Evolutionary conservation across 257 asterid genomes (phyloP).

Genomic region (Solanum acaule): DNA sequence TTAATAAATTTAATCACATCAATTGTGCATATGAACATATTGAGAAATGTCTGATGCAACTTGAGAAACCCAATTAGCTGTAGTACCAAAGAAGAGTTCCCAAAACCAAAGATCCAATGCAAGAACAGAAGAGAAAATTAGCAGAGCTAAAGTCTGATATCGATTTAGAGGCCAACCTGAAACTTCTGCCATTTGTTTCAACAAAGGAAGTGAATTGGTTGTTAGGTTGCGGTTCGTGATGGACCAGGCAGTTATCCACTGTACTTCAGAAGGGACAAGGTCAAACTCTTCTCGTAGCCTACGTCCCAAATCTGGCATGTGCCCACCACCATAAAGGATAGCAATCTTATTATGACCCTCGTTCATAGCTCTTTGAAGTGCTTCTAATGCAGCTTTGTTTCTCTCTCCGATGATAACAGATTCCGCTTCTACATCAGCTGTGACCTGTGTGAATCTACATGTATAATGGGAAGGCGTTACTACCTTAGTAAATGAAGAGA

Average conservation of each 20-base stretch:
- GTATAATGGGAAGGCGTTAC: neutral
- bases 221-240: slow-evolving; percentile 38
- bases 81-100: slow-evolving; percentile 77
- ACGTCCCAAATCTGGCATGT: slow-evolving; percentile 97
- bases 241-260: slow-evolving; percentile 97
- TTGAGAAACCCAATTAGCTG: slow-evolving; percentile 52
- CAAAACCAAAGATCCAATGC: slow-evolving; percentile 93
- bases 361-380: slow-evolving; percentile 49
- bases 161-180: slow-evolving; percentile 81
- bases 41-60: slow-evolving; percentile 38
- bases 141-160: slow-evolving; percentile 81
- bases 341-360: slow-evolving; percentile 77
- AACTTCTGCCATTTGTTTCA: slow-evolving; percentile 45
- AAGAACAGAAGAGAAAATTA: slow-evolving; percentile 75
- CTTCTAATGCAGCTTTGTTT: slow-evolving; percentile 72
- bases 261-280: slow-evolving; percentile 70
- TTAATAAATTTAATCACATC: slow-evolving; percentile 15
- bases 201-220: slow-evolving; percentile 47
- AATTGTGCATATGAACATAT: slow-evolving; percentile 20
- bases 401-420: slow-evolving; percentile 95
- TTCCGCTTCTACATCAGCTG: slow-evolving; percentile 78
- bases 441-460: slow-evolving; percentile 58
- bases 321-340: slow-evolving; percentile 91
- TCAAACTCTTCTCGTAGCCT: slow-evolving; percentile 69
- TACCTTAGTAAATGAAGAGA: neutral